phyloP scores from a whole-genome alignment of 441 rosid species.

The Gossypium schwendimanii region DNA sequence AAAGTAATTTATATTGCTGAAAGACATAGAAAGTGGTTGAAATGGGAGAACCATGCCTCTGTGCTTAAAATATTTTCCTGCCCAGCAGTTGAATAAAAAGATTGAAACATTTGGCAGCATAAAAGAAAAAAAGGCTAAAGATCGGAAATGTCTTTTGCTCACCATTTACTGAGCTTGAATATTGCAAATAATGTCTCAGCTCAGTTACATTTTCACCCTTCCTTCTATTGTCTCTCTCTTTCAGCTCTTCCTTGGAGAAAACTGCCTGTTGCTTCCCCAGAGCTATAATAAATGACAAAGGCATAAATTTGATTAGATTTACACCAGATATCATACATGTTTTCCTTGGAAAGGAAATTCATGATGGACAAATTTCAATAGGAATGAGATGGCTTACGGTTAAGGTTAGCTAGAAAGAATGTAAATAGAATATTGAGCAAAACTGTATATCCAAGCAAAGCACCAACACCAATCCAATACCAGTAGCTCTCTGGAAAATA shows the following conservation, averaged over 20 bases:
- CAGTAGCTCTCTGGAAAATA: constrained; percentile 78
- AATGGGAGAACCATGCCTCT: constrained; percentile 98
- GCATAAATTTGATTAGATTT: constrained; percentile 10
- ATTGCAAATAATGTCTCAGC: constrained; percentile 74
- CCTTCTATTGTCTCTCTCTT: constrained; percentile 74
- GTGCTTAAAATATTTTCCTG: constrained; percentile 80
- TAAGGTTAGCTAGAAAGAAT: constrained; percentile 60
- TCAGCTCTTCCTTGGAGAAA: constrained; percentile 82
- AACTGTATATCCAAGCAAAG: constrained; percentile 79
- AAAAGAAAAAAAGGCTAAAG: constrained; percentile 8
- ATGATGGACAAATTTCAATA: neutral
- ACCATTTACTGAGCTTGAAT: constrained; percentile 76
- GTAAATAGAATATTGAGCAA: constrained; percentile 68
- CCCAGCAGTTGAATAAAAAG: constrained; percentile 19
- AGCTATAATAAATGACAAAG: constrained; percentile 38
- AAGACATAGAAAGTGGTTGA: constrained; percentile 85
- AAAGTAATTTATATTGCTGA: constrained; percentile 76
- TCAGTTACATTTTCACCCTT: constrained; percentile 72
- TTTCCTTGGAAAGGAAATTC: neutral
- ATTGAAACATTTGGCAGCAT: neutral
- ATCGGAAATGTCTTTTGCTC: constrained; percentile 15
- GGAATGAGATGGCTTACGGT: constrained; percentile 53
- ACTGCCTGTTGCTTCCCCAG: constrained; percentile 73
- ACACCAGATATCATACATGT: neutral
- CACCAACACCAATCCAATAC: constrained; percentile 96